A percentile compares a stretch with the other conserved stretches of the same genome.
phyloP scores from a whole-genome alignment of 441 rosid genomes.

The Gossypium trilobum region DNA sequence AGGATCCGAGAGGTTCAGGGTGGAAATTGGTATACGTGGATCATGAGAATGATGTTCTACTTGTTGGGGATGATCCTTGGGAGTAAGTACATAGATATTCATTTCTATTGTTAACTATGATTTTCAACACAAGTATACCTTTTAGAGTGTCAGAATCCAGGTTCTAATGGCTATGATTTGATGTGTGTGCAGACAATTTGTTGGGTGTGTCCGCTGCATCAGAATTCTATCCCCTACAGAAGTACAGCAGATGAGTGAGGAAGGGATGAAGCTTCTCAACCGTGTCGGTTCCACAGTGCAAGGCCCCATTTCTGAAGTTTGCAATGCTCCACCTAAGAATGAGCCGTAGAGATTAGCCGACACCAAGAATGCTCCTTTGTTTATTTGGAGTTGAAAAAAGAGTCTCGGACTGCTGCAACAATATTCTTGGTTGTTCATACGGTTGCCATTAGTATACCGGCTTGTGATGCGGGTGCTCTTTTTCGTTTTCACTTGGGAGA shows the following conservation, averaged over 20 bases:
- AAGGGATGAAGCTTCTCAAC: conserved; percentile 88
- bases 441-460: not conserved
- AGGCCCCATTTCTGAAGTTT: conserved; percentile 31
- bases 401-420: not conserved
- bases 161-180: conserved; percentile 4
- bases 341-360: not conserved
- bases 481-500: not conserved
- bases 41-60: conserved; percentile 87
- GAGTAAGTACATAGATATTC: conserved; percentile 46
- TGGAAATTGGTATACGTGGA: conserved; percentile 97
- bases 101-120: too few relatives aligned
- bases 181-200: conserved; percentile 58
- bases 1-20: conserved; percentile 63
- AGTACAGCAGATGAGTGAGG: conserved; percentile 97
- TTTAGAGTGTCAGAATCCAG: not conserved
- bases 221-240: conserved; percentile 90
- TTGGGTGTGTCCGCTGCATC: conserved; percentile 91
- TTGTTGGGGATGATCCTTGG: conserved; percentile 98
- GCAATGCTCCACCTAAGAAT: conserved; percentile 5
- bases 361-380: not conserved
- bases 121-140: not conserved
- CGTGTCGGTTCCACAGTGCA: conserved; percentile 40
- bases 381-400: not conserved
- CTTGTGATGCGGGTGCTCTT: not conserved
- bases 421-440: not conserved